These are phyloP conservation scores for Boletus tylopilopsis DNA, from an alignment of 768 basidiomycete genomes.

Conservation along the genomic window DNA sequence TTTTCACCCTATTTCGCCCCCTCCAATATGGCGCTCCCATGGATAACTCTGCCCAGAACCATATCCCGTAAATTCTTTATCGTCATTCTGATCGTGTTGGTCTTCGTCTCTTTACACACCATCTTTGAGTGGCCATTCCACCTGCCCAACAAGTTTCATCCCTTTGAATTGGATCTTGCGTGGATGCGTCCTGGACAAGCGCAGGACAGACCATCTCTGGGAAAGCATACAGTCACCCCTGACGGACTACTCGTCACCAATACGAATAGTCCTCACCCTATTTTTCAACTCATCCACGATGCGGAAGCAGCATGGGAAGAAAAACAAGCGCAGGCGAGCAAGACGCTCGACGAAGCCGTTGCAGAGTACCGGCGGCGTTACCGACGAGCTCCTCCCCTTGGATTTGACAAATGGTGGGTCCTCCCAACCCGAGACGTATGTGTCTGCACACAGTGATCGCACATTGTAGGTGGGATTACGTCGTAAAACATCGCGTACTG, in stretches of 20 bases:
- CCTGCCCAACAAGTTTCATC: background rate
- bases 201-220: background rate
- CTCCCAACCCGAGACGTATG: too few species aligned
- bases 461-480: constrained; percentile 42
- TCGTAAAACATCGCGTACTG: constrained; percentile 34
- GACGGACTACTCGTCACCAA: constrained; percentile 36
- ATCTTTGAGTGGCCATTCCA: background rate
- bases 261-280: constrained; percentile 37
- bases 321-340: constrained; percentile 34
- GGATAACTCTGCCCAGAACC: background rate
- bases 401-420: constrained; percentile 41
- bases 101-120: background rate
- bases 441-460: background rate
- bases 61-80: background rate
- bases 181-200: background rate
- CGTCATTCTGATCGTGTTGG: background rate
- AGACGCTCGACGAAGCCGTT: constrained; percentile 34
- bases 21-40: background rate
- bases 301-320: constrained; percentile 37
- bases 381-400: constrained; percentile 33
- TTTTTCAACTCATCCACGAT: constrained; percentile 37
- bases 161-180: background rate
- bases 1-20: too few species aligned
- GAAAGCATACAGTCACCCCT: constrained; percentile 17
- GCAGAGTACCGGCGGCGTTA: constrained; percentile 37